Percentiles rank a stretch among this genome's conserved stretches.
phyloP scores from a whole-genome alignment of 208 protist genomes.

The Sergeia podlipaevii region DNA sequence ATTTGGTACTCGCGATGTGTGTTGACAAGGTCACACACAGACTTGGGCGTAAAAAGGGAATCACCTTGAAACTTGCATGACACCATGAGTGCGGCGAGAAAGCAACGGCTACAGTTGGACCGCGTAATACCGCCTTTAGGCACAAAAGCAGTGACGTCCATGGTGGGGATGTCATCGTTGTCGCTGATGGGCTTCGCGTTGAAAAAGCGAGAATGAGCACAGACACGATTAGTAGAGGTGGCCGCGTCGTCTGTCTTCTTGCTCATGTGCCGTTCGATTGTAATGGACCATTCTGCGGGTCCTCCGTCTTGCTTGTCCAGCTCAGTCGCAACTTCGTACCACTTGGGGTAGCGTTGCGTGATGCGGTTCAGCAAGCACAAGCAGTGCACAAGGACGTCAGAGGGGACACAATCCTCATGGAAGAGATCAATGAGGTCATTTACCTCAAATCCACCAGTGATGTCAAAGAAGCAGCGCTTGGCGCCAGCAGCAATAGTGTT shows the following conservation, averaged over 20 bases:
- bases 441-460: constrained; percentile 16
- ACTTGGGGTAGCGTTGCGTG: constrained; percentile 21
- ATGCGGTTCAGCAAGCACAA: constrained; percentile 47
- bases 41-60: constrained; percentile 29
- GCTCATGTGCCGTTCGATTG: neutral
- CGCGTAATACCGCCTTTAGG: constrained; percentile 15
- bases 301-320: constrained; percentile 6
- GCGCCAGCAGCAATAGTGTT: neutral
- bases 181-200: neutral
- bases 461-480: constrained; percentile 10
- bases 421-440: constrained; percentile 34
- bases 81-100: constrained; percentile 29
- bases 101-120: constrained; percentile 18
- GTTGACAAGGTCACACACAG: constrained; percentile 23
- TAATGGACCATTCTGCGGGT: neutral
- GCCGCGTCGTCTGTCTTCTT: constrained; percentile 8
- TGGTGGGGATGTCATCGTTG: neutral
- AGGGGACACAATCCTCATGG: constrained; percentile 23
- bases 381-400: constrained; percentile 28
- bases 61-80: constrained; percentile 45
- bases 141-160: neutral
- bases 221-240: constrained; percentile 16
- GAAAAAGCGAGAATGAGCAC: neutral
- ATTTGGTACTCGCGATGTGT: constrained; percentile 15
- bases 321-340: constrained; percentile 7